Conservation (phyloP, 2,329 filamentous ascomycete genomes). For the Incumbomyces lentus region DNA sequence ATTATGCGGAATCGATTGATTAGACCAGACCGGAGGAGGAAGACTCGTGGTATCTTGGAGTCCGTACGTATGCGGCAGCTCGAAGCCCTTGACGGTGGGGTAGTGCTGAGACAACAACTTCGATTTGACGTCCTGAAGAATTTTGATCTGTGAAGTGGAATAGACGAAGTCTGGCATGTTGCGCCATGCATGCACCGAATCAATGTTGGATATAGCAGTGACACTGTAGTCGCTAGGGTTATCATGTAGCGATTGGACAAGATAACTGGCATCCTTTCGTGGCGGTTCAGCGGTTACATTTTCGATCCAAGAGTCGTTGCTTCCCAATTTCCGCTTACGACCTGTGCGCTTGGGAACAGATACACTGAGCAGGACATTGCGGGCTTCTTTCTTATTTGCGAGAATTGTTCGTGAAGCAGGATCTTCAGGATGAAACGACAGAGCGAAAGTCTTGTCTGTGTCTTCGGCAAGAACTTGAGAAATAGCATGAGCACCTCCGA, state of each 20-base stretch:
- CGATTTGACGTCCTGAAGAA: conserved; percentile 61
- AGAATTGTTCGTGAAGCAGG: conserved; percentile 66
- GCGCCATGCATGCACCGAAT: conserved; percentile 77
- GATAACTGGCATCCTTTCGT: conserved; percentile 42
- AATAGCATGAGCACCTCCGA: conserved; percentile 47
- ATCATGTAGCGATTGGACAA: conserved; percentile 58
- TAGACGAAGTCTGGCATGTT: conserved; percentile 76
- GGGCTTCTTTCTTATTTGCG: conserved; percentile 64
- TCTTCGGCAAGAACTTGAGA: conserved; percentile 40
- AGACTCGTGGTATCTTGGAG: conserved; percentile 58
- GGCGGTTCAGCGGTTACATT: conserved; percentile 30
- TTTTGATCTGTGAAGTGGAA: conserved; percentile 55
- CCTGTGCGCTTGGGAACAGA: conserved; percentile 80
- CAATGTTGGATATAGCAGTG: conserved; percentile 61
- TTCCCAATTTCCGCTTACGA: conserved; percentile 73
- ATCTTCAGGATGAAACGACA: conserved; percentile 73
- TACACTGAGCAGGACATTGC: conserved; percentile 78
- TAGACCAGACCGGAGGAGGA: conserved; percentile 43
- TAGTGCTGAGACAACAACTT: conserved; percentile 62
- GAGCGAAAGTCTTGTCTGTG: conserved; percentile 44
- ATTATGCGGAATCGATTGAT: conserved; percentile 21
- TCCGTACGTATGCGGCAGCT: conserved; percentile 54
- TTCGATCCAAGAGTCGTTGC: conserved; percentile 52
- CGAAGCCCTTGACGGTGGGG: conserved; percentile 54
- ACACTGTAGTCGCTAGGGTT: conserved; percentile 58